Conservation (phyloP, 805 yeast species). For the Candida tibetensis region DNA sequence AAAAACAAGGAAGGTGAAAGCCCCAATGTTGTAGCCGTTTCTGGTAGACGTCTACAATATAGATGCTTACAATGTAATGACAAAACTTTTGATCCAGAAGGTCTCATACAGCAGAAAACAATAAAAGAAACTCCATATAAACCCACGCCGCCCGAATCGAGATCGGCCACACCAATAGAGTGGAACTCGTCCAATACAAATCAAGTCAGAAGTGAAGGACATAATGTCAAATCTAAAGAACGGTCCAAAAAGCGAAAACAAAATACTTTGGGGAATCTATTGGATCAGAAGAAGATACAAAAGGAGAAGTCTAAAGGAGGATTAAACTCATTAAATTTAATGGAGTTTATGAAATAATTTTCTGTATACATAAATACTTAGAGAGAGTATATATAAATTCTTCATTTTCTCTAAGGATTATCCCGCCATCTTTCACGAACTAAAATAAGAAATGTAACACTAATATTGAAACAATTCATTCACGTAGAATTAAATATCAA, state of each 20-base stretch:
- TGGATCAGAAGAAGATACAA: slow-evolving; percentile 41
- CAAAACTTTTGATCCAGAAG: slow-evolving; percentile 6
- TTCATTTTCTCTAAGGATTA: not conserved
- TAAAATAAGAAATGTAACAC: not conserved
- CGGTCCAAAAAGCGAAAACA: slow-evolving; percentile 43
- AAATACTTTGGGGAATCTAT: slow-evolving; percentile 40
- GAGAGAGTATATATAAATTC: not conserved
- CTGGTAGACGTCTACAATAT: slow-evolving; percentile 12
- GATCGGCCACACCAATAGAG: not conserved
- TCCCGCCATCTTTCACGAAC: not conserved
- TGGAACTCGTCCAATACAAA: not conserved
- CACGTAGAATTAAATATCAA: too few relatives aligned
- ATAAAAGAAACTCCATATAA: slow-evolving; percentile 1
- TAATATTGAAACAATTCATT: not conserved
- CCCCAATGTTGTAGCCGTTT: slow-evolving; percentile 4
- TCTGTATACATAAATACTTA: too few relatives aligned
- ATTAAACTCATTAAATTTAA: slow-evolving; percentile 41
- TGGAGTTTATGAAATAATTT: slow-evolving; percentile 30
- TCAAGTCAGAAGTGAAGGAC: not conserved
- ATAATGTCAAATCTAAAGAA: slow-evolving; percentile 3
- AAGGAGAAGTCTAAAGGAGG: slow-evolving; percentile 27
- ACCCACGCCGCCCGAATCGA: not conserved
- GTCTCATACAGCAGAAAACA: slow-evolving; percentile 4
- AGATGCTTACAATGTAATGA: slow-evolving; percentile 21
- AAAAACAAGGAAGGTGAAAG: too few relatives aligned